phyloP scores from a whole-genome alignment of 2,329 filamentous ascomycete species.

The Chaetomium olivaceum region DNA sequence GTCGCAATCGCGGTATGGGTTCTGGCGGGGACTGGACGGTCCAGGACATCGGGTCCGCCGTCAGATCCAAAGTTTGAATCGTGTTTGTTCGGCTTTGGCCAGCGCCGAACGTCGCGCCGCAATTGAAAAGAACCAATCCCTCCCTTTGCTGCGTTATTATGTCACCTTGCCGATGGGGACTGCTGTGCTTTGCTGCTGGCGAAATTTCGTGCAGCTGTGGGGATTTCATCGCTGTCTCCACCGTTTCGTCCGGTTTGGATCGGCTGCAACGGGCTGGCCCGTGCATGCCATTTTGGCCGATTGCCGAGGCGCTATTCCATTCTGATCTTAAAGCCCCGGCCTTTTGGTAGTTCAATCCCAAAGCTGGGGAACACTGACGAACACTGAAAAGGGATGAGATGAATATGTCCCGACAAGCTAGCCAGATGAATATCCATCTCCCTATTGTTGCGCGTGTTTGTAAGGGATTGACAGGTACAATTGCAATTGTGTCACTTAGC shows the following conservation, averaged over 20 bases:
- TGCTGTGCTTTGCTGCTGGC: constrained; percentile 3
- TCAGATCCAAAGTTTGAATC: neutral
- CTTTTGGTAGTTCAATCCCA: neutral
- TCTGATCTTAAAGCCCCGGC: neutral
- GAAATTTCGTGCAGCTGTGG: constrained; percentile 22
- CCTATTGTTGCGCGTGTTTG: neutral
- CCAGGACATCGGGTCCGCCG: constrained; percentile 20
- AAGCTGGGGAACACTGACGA: neutral
- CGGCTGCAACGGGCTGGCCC: constrained; percentile 12
- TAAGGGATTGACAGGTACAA: neutral
- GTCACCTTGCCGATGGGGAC: constrained; percentile 21
- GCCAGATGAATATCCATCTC: neutral
- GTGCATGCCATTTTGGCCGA: constrained; percentile 11
- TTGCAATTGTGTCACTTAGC: neutral
- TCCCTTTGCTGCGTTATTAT: constrained; percentile 19
- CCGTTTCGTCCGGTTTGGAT: constrained; percentile 16
- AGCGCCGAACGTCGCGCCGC: constrained; percentile 1
- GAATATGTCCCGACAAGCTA: neutral
- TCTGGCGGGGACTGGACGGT: constrained; percentile 10
- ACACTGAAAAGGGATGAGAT: neutral
- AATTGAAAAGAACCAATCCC: constrained; percentile 8
- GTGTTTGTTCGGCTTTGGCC: neutral
- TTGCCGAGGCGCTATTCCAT: constrained; percentile 14
- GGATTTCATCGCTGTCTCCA: neutral
- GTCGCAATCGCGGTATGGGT: constrained; percentile 18